Evolutionary conservation across 1,139 yeast genomes (phyloP), one percentile per base, ranked within the genome.

Genomic region (Scheffersomyces titani): DNA sequence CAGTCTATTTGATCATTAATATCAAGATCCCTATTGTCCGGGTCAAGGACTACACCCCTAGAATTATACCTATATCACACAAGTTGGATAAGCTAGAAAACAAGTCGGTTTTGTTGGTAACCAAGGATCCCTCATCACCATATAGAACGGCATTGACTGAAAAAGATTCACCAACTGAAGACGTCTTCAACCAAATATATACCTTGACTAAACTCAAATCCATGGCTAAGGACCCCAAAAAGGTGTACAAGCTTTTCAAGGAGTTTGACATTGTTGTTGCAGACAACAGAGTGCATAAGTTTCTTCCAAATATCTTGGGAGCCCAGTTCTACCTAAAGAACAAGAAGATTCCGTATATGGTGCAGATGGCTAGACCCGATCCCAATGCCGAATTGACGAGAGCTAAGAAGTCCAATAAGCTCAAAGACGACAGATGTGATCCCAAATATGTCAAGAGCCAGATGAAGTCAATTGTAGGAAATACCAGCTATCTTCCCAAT

Each of bases 211-310:
- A 83, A 63, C 65, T 88, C 56, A 84, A 79, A 65, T 71, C 76
- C 48, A 68, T 84, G 44, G 75, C 81, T 22, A 74, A 73, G 50
- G 82, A 81, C 53, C 72, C 80, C 2, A 81, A 78, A 57, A 72
- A 76, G n/a, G 63, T 81, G 47, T 74, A 75, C 54, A 79, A 78
- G 53, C 61, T 87, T 2, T 85, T 75, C 65, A 82, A 82, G 59
- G 90, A 88, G 51, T 85, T 80, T 65, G 94, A 88, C 65, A 61
- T 86, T n/a, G 77, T 89, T 2, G 77, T 89, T 18, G 85, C 88
- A 5, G 94, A 89, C 70, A 82, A 84, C 57, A 73, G 93, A 57
- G 81, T 88, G 3, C 86, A 85, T 62, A 84, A 83, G 61, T 73
- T 85, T 40, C 71, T 89, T 47, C 89, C 89, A 0, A 74, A 73